Evolutionary conservation across 768 basidiomycete genomes (phyloP), one percentile per base, ranked within the genome.

Genomic region (Clitopilus passeckerianus): DNA sequence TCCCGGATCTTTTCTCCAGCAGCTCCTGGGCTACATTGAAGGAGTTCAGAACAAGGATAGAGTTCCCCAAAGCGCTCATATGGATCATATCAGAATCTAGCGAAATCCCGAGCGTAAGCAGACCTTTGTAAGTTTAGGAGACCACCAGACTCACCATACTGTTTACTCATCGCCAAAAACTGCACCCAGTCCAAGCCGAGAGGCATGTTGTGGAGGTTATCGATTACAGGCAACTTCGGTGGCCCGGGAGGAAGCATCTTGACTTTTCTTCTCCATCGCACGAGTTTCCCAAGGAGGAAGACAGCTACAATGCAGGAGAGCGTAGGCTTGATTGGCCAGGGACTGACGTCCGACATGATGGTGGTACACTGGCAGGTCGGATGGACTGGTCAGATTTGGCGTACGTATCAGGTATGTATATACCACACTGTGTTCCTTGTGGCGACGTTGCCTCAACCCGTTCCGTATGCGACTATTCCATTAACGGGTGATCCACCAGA

Each of bases 161-260:
- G 66, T 12, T 74, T 69, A 44, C 73, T 71, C 78, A 76, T 80
- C 34, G 69, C 59, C n/a, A 73, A 67, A 61, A 77, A 80, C 1
- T 74, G 72, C 16, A 62, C 62, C 65, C 77, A 75, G 55, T 75
- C 72, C 27, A 71, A 63, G 34, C 67, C 67, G 37, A 67, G 61
- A 5, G 79, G 79, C 57, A 81, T 62, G 53, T 79, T 72, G 30
- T 70, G 52, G 6, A 79, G 57, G 62, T 78, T 79, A 6, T 77
- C 77, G 34, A 79, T 66, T 9, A 80, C 35, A 22, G 76, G 76
- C 18, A 72, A 66, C 22, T 71, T 70, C 50, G 64, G 73, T 1
- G 78, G 78, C 41, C 78, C 79, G 15, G 79, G 79, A 6, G 77
- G 77, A 9, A 78, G 64, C 37, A n/a, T n/a, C n/a, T 41, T 41